phyloP scores from a whole-genome alignment of 441 rosid genomes.

The Corymbia citriodora region DNA sequence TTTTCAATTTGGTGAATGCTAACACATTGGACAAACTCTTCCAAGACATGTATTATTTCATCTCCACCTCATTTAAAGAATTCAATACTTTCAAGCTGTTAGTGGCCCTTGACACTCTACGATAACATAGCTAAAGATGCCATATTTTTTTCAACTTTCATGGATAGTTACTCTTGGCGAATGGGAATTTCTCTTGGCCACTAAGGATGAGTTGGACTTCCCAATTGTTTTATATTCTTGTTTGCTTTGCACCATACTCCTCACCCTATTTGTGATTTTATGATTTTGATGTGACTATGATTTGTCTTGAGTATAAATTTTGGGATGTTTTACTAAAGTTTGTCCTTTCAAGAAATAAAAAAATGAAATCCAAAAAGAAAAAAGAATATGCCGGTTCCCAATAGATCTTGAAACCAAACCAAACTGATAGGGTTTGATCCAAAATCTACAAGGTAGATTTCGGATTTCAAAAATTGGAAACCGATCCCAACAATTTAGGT shows the following conservation, averaged over 20 bases:
- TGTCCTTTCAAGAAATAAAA: not conserved
- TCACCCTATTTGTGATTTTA: not conserved
- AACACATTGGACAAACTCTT: not conserved
- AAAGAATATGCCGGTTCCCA: too few relatives aligned
- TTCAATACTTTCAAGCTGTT: not conserved
- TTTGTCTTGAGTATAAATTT: not conserved
- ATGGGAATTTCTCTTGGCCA: not conserved
- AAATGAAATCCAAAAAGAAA: not conserved
- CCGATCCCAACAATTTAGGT: not conserved
- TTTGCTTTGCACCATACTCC: not conserved
- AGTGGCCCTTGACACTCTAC: not conserved
- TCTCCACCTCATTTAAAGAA: not conserved
- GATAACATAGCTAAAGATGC: not conserved
- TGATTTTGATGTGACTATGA: not conserved
- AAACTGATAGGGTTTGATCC: rapidly evolving
- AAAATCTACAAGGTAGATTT: too few relatives aligned
- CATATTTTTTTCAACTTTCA: not conserved
- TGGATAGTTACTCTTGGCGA: not conserved
- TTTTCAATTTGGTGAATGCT: not conserved
- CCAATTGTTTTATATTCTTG: not conserved
- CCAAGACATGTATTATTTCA: not conserved
- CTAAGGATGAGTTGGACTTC: not conserved
- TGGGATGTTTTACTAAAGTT: not conserved
- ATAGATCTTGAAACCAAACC: not conserved
- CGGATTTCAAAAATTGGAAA: too few relatives aligned